phyloP scores from a whole-genome alignment of 176 grass and related monocot genomes.

The Oryza rufipogon region DNA sequence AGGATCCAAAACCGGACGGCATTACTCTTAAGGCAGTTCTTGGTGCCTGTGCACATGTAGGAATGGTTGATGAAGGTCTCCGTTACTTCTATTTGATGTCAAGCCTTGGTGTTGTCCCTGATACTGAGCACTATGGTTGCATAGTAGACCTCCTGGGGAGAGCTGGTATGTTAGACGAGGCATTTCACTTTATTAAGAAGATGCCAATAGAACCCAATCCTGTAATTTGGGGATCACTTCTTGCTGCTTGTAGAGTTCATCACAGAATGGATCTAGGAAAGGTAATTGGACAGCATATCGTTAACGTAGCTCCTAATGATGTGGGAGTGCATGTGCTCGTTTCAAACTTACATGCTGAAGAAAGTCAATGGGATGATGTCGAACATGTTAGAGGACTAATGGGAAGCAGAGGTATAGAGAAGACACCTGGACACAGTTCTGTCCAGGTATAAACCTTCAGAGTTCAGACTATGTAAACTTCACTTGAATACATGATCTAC shows the following conservation, averaged over 20 bases:
- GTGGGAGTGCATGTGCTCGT: constrained; percentile 65
- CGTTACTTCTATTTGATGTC: constrained; percentile 65
- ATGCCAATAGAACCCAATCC: constrained; percentile 67
- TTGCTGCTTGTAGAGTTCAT: constrained; percentile 74
- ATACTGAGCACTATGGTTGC: constrained; percentile 78
- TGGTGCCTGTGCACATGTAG: constrained; percentile 72
- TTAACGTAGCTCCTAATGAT: constrained; percentile 57
- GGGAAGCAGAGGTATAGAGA: constrained; percentile 58
- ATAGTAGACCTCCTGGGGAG: constrained; percentile 82
- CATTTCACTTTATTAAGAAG: constrained; percentile 65
- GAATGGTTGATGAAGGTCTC: constrained; percentile 69
- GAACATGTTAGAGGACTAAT: constrained; percentile 57
- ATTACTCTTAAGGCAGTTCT: constrained; percentile 76
- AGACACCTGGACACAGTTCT: constrained; percentile 67
- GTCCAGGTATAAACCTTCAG: constrained; percentile 49
- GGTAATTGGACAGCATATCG: constrained; percentile 45
- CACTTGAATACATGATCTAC: constrained; percentile 11
- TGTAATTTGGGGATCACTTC: constrained; percentile 82
- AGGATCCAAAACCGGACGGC: constrained; percentile 60
- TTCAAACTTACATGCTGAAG: constrained; percentile 74
- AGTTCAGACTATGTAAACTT: constrained; percentile 4
- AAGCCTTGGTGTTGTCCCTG: constrained; percentile 45
- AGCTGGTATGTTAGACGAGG: constrained; percentile 72
- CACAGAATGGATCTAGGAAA: constrained; percentile 55
- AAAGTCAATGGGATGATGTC: constrained; percentile 66